Evolutionary conservation across 2,329 filamentous ascomycete genomes (phyloP).

Genomic region (Endoconidiophora laricicola): DNA sequence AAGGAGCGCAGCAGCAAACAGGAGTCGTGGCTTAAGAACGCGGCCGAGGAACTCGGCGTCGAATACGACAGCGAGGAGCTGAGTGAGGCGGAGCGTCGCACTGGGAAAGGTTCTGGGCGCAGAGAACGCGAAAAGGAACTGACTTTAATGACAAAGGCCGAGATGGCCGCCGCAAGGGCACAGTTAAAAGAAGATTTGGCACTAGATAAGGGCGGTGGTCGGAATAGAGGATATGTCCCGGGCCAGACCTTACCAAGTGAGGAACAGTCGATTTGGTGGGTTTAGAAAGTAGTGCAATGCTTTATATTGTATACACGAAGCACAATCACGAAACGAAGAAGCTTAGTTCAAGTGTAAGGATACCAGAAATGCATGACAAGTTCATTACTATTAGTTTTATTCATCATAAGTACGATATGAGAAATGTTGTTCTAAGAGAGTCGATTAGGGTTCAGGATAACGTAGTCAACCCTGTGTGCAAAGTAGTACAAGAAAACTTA

Average conservation of each 20-base stretch:
- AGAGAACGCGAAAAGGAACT: conserved; percentile 61
- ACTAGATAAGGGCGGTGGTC: conserved; percentile 67
- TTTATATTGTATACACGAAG: not conserved
- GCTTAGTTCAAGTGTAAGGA: not conserved
- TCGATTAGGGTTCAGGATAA: too few relatives aligned
- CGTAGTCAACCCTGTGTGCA: too few relatives aligned
- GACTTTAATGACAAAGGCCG: conserved; percentile 50
- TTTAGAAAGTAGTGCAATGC: not conserved
- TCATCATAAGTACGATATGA: too few relatives aligned
- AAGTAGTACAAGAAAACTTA: too few relatives aligned
- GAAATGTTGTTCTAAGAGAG: too few relatives aligned
- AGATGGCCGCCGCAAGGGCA: conserved; percentile 51
- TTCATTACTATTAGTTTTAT: too few relatives aligned
- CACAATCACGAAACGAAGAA: not conserved
- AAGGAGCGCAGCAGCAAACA: conserved; percentile 77
- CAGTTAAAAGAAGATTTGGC: conserved; percentile 56
- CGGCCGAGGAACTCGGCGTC: conserved; percentile 82
- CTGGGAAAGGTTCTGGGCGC: conserved; percentile 54
- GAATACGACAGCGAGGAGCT: conserved; percentile 87
- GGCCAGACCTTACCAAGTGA: conserved; percentile 19
- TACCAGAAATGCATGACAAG: not conserved
- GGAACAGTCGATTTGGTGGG: conserved; percentile 10
- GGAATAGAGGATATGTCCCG: conserved; percentile 74
- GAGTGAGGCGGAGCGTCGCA: conserved; percentile 57
- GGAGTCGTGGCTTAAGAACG: conserved; percentile 66